A percentile compares a stretch with the other conserved stretches of the same genome.
Conservation (phyloP, 2,329 filamentous ascomycete species). For the Fonsecaea monophora region DNA sequence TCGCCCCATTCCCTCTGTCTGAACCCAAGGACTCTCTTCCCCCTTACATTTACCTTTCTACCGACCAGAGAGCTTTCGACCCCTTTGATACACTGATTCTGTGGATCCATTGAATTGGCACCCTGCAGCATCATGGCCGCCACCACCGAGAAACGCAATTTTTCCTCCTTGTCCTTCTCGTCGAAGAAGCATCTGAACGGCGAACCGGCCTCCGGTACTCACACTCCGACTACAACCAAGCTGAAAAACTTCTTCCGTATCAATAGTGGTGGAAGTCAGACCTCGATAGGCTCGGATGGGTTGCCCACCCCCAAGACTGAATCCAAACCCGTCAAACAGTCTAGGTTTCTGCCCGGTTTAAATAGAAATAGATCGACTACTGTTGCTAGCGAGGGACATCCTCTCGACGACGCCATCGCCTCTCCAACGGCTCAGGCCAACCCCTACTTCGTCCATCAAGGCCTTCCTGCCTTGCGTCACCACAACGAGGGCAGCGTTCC, state of each 20-base stretch:
- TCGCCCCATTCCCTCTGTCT: slow-evolving; percentile 16
- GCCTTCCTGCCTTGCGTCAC: slow-evolving; percentile 88
- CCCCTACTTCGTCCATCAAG: slow-evolving; percentile 96
- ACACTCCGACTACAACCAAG: slow-evolving; percentile 62
- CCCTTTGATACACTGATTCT: slow-evolving; percentile 25
- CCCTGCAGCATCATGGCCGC: slow-evolving; percentile 48
- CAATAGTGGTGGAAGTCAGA: slow-evolving; percentile 60
- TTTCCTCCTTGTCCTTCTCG: slow-evolving; percentile 53
- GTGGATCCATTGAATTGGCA: slow-evolving; percentile 41
- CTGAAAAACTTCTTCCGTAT: slow-evolving; percentile 75
- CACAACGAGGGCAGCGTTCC: slow-evolving; percentile 94
- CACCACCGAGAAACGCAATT: slow-evolving; percentile 56
- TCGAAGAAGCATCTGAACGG: slow-evolving; percentile 54
- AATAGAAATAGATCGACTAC: slow-evolving; percentile 88
- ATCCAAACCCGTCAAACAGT: slow-evolving; percentile 75
- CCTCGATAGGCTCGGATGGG: slow-evolving; percentile 50
- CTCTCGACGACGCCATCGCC: slow-evolving; percentile 79
- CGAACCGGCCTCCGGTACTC: slow-evolving; percentile 50
- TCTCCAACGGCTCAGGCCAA: slow-evolving; percentile 95
- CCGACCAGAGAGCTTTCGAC: not conserved
- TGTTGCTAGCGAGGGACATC: slow-evolving; percentile 89
- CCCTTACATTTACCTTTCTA: not conserved
- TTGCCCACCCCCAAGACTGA: slow-evolving; percentile 62
- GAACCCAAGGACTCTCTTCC: not conserved
- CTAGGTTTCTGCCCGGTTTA: slow-evolving; percentile 85